Percentiles rank a stretch among this genome's conserved stretches.
These are phyloP conservation scores for Trichothecium sympodiale DNA, from an alignment of 2,329 filamentous ascomycete species.

Conservation along the genomic window DNA sequence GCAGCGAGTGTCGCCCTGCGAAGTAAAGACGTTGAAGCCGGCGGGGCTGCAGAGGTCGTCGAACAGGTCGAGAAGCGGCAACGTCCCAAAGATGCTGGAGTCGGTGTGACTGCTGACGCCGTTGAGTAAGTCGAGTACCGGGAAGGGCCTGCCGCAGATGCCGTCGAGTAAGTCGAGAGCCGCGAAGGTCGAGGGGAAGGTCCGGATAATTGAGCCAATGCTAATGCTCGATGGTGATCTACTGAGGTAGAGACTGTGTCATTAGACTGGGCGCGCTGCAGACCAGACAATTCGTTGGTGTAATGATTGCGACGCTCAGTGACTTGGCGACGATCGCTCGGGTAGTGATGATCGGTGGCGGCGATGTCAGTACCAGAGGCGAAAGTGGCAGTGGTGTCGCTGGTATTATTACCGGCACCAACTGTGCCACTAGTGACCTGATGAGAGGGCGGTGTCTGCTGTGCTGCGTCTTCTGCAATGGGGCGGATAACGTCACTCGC, in stretches of 20 bases:
- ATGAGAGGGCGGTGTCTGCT: background rate
- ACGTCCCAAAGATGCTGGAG: background rate
- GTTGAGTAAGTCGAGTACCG: background rate
- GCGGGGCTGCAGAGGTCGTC: background rate
- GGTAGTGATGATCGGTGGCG: too few species aligned
- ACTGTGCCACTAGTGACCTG: background rate
- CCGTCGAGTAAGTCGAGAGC: background rate
- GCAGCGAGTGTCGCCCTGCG: background rate
- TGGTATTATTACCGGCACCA: too few species aligned
- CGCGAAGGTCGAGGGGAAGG: too few species aligned
- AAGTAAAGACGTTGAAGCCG: background rate
- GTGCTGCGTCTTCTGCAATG: background rate
- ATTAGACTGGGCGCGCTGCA: too few species aligned
- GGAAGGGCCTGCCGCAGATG: background rate
- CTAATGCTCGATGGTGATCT: too few species aligned
- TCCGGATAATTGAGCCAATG: too few species aligned
- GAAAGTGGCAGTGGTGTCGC: too few species aligned
- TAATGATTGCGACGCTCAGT: too few species aligned
- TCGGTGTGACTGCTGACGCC: background rate
- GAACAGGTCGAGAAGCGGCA: background rate
- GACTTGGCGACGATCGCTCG: too few species aligned
- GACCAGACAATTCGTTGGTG: too few species aligned
- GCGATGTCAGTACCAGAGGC: too few species aligned
- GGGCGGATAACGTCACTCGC: conserved; percentile 5
- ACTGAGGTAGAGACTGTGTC: too few species aligned